Evolutionary conservation across 163 green algal genomes (phyloP), one percentile per base, ranked within the genome.

Genomic region (Volvox carteri): DNA sequence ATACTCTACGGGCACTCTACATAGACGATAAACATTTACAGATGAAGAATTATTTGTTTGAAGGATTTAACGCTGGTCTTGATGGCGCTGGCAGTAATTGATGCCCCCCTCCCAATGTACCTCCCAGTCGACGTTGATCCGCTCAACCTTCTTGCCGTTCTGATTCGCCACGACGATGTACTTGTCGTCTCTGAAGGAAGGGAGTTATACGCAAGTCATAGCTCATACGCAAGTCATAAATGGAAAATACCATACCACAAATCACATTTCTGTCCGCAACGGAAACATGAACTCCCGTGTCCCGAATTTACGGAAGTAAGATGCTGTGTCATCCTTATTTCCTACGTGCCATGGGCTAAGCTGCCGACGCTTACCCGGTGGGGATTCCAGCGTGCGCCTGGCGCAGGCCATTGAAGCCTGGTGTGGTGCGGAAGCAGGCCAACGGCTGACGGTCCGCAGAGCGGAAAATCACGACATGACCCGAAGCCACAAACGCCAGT

Each of bases 81-180:
- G 50, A 25, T 16, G 16, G 50, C 50, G 16, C 12, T 12, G 12
- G 16, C 50, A 58, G 12, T 25, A 30, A 72, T 25, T 56, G 37
- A 58, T 23, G 4, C n/a, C 72, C 52, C 46, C 52, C n/a, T n/a
- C n/a, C n/a, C n/a, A n/a, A n/a, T n/a, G n/a, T n/a, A 85, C 77
- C 77, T 85, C 23, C 77, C 77, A 85, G 77, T 85, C 77, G 1
- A 85, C 77, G 33, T 56, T 85, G 6, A 85, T 72, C 19, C 77
- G 50, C 52, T 85, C 77, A 33, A 85, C 12, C 50, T 54, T 72
- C 37, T 85, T 85, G 33, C 77, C 77, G 37, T 85, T 85, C 52
- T 85, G 77, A 35, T 85, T 85, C 2, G 77, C 77, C 4, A 85
- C 35, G 11, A 85, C 19, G 9, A 85, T 52, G 50, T 85, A 73